Base-by-base conservation (phyloP, 1,284 basidiomycete genomes). In the Hymenochaete sp. region DNA sequence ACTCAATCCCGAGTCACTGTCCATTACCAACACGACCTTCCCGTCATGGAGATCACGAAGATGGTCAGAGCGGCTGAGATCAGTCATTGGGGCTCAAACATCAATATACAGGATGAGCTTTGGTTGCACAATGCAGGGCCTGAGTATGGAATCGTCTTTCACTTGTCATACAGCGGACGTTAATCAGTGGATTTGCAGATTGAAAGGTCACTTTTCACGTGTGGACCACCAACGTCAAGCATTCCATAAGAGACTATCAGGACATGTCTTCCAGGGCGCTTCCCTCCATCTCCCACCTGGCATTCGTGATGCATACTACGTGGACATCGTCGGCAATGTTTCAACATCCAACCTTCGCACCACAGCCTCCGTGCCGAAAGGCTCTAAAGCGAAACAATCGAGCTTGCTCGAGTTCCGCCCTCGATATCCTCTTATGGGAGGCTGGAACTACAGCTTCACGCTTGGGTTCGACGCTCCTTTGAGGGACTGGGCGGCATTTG, bases 361-460 rank as follows among this genome's bases (percentile, higher is more conserved):
- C 8, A 72, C 75, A 0, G 75, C 80, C 26, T 75, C 83, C 8
- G 64, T 74, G 10, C 67, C 75, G 6, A 77, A 80, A 56, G 72
- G 70, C 13, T 63, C 67, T 33, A 71, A 72, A 50, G 62, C 65
- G 14, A 70, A 66, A 47, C 71, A 75, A 45, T 73, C 67, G 56
- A 85, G 81, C 48, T 54, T 78, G 8, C 68, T 97, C 32, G 92
- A 98, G 57, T 61, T 98, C 37, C 73, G 73, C 37, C 95, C 96
- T 0, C 77, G 96, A 29, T 99, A 93, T 62, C 96, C 96, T 6
- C 58, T 99, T 21, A 65, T 98, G 50, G 96, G 96, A 24, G 93
- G 95, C 14, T 99, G 96, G 96, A 98, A 97, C 62, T 98, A 96
- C 65, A 79, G 73, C 33, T 98, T 95, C 66, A 91, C 86, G 4